These are phyloP conservation scores for Neurospora sublineolata DNA, from an alignment of 495 filamentous ascomycete species.

Conservation along the genomic window DNA sequence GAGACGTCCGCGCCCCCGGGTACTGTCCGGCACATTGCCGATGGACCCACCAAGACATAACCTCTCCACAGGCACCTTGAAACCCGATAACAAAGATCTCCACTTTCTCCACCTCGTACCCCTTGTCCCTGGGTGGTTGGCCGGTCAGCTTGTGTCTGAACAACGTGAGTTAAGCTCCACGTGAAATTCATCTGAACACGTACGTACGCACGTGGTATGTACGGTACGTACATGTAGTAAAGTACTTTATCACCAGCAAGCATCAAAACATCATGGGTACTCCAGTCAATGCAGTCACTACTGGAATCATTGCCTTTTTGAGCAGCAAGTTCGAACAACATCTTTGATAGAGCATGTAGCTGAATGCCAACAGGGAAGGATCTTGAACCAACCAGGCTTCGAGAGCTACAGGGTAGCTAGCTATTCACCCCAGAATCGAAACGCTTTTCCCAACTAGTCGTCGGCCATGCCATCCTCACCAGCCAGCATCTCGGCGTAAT, in stretches of 20 bases:
- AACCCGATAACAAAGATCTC: neutral
- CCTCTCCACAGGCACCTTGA: neutral
- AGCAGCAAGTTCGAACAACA: neutral
- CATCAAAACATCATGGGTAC: neutral
- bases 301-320: neutral
- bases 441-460: neutral
- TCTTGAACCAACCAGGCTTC: neutral
- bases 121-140: neutral
- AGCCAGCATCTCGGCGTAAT: constrained; percentile 80
- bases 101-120: neutral
- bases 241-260: neutral
- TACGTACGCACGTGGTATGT: neutral
- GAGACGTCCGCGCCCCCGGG: neutral
- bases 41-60: neutral
- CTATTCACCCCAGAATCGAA: neutral
- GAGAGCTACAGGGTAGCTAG: neutral
- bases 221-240: neutral
- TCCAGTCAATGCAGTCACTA: neutral
- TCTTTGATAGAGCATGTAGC: neutral
- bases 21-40: neutral
- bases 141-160: neutral
- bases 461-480: constrained; percentile 47
- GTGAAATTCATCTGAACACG: neutral
- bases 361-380: neutral
- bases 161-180: neutral